These are phyloP conservation scores for Neonothopanus nambi DNA, from an alignment of 1,284 basidiomycete species.

Conservation along the genomic window DNA sequence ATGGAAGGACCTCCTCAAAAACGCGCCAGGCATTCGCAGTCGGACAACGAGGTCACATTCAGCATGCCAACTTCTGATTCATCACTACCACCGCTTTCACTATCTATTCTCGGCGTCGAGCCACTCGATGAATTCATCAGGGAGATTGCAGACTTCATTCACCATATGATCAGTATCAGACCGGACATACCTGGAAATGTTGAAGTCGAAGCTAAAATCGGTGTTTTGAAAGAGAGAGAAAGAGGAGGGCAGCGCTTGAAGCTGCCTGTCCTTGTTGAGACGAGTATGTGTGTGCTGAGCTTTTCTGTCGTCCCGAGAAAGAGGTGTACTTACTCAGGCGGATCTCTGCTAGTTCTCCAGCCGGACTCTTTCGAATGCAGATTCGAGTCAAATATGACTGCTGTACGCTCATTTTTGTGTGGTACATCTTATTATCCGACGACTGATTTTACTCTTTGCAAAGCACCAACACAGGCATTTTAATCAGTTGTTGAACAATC, in stretches of 20 bases:
- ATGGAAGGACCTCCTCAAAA: conserved; percentile 9
- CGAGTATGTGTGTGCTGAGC: conserved; percentile 60
- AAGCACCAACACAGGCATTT: conserved; percentile 86
- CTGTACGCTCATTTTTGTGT: conserved; percentile 51
- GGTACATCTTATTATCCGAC: conserved; percentile 16
- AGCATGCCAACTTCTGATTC: background rate
- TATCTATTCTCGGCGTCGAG: conserved; percentile 90
- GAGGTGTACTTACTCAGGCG: background rate
- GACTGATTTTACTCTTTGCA: background rate
- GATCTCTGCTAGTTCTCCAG: conserved; percentile 46
- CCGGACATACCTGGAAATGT: conserved; percentile 51
- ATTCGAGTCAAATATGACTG: conserved; percentile 92
- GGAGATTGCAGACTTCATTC: conserved; percentile 89
- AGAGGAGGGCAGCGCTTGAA: conserved; percentile 54
- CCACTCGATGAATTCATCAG: conserved; percentile 94
- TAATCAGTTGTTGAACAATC: conserved; percentile 83
- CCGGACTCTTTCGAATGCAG: conserved; percentile 58
- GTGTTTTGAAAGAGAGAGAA: conserved; percentile 67
- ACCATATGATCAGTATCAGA: conserved; percentile 58
- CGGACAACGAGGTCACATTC: background rate
- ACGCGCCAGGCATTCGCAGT: background rate
- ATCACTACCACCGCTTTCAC: conserved; percentile 68
- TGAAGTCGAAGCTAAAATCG: conserved; percentile 95
- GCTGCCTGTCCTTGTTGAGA: conserved; percentile 84
- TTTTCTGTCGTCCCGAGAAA: background rate